These are phyloP conservation scores for Theobroma grandiflorum DNA, from an alignment of 441 rosid species.

Conservation along the genomic window DNA sequence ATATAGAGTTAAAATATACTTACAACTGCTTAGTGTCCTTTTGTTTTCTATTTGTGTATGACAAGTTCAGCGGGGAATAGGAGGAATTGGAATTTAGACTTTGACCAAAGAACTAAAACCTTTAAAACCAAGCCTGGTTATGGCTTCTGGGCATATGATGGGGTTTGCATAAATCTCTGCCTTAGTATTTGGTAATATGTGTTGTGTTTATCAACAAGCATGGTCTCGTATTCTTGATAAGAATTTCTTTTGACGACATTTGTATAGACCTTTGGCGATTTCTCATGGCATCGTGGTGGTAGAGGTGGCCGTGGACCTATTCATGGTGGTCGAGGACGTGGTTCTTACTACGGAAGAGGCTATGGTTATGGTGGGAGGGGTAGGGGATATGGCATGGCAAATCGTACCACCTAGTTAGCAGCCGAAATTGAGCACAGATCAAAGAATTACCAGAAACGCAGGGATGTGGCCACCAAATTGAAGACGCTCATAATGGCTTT, in stretches of 20 bases:
- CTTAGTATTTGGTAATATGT: background rate
- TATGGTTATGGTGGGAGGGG: conserved; percentile 40
- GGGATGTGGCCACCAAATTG: background rate
- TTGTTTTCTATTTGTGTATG: too few species aligned
- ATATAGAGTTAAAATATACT: background rate
- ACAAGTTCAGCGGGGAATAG: too few species aligned
- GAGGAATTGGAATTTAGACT: background rate
- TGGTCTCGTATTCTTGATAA: background rate
- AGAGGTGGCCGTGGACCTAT: conserved; percentile 46
- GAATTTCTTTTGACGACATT: background rate
- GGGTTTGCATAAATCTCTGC: background rate
- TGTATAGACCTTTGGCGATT: conserved; percentile 46
- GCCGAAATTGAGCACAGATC: background rate
- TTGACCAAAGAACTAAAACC: background rate
- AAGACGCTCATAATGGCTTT: background rate
- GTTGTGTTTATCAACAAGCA: background rate
- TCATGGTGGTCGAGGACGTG: conserved; percentile 46
- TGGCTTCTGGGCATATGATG: background rate
- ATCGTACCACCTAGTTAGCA: conserved; percentile 17
- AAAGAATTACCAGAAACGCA: background rate
- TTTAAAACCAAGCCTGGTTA: background rate
- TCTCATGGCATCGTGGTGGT: conserved; percentile 40
- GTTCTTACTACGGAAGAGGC: conserved; percentile 44
- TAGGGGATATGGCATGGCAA: conserved; percentile 35
- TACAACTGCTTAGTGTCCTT: background rate